These are phyloP conservation scores for Aspergillus spinulosporus DNA, from an alignment of 2,329 filamentous ascomycete species.

Conservation along the genomic window DNA sequence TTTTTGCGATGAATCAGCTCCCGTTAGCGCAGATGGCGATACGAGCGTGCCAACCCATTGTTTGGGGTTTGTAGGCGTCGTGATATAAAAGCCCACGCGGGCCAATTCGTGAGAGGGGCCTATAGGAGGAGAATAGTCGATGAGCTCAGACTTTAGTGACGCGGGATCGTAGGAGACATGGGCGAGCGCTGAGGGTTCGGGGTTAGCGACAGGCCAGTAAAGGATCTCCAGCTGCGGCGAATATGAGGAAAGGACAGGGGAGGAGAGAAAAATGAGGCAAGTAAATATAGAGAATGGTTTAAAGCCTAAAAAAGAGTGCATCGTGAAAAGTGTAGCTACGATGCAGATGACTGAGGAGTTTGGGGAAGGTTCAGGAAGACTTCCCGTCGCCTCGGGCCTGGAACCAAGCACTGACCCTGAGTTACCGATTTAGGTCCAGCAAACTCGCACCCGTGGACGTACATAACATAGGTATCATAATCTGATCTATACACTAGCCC, in stretches of 20 bases:
- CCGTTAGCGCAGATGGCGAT: conserved; percentile 36
- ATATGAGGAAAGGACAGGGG: conserved; percentile 28
- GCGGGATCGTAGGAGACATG: conserved; percentile 44
- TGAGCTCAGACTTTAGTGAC: conserved; percentile 37
- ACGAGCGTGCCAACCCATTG: conserved; percentile 46
- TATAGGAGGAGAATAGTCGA: conserved; percentile 42
- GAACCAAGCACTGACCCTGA: too few relatives aligned
- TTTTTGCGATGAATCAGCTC: conserved; percentile 20
- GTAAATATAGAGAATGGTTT: conserved; percentile 16
- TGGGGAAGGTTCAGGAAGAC: not conserved
- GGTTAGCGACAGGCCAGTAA: conserved; percentile 39
- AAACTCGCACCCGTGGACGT: too few relatives aligned
- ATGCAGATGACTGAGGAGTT: not conserved
- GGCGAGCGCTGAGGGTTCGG: conserved; percentile 40
- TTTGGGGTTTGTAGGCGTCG: conserved; percentile 31
- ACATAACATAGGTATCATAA: too few relatives aligned
- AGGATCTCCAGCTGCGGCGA: conserved; percentile 35
- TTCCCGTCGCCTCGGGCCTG: too few relatives aligned
- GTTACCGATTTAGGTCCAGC: too few relatives aligned
- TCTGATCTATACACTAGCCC: too few relatives aligned
- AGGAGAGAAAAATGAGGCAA: conserved; percentile 20
- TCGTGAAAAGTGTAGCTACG: conserved; percentile 11
- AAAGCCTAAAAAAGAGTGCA: conserved; percentile 16
- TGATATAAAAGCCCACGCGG: conserved; percentile 54
- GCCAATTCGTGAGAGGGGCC: conserved; percentile 50